Conservation (phyloP, 2,329 filamentous ascomycete genomes). For the Monosporascus ibericus region DNA sequence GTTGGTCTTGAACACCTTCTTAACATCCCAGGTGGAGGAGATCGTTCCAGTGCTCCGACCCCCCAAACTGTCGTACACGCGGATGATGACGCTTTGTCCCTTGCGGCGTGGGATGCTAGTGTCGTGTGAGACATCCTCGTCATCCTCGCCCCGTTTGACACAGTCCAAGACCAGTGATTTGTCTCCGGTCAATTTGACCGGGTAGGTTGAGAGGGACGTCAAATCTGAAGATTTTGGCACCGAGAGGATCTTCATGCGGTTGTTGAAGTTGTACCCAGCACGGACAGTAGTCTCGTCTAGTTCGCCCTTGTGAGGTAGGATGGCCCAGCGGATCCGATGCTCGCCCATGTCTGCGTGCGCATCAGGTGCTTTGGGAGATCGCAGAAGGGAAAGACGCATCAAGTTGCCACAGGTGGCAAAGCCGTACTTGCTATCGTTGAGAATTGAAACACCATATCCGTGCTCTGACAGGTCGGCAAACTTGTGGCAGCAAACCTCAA, state of each 20-base stretch:
- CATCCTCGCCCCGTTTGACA: slow-evolving; percentile 89
- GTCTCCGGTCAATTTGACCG: slow-evolving; percentile 62
- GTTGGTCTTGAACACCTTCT: slow-evolving; percentile 77
- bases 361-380: slow-evolving; percentile 87
- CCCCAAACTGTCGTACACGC: slow-evolving; percentile 84
- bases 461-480: slow-evolving; percentile 87
- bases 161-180: slow-evolving; percentile 74
- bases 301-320: slow-evolving; percentile 73
- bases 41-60: slow-evolving; percentile 71
- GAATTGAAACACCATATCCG: slow-evolving; percentile 82
- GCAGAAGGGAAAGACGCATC: slow-evolving; percentile 83
- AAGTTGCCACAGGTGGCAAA: slow-evolving; percentile 84
- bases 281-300: slow-evolving; percentile 70
- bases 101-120: slow-evolving; percentile 58
- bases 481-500: slow-evolving; percentile 93
- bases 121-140: slow-evolving; percentile 62
- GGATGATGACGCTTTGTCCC: slow-evolving; percentile 73
- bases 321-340: slow-evolving; percentile 83
- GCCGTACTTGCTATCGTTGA: slow-evolving; percentile 95
- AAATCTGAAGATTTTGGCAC: slow-evolving; percentile 27
- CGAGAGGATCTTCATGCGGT: slow-evolving; percentile 58
- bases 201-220: slow-evolving; percentile 22
- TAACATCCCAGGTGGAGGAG: slow-evolving; percentile 61
- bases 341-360: slow-evolving; percentile 89
- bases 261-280: slow-evolving; percentile 87